Evolutionary conservation across 257 asterid species (phyloP).

Genomic region (Schizonepeta tenuifolia): DNA sequence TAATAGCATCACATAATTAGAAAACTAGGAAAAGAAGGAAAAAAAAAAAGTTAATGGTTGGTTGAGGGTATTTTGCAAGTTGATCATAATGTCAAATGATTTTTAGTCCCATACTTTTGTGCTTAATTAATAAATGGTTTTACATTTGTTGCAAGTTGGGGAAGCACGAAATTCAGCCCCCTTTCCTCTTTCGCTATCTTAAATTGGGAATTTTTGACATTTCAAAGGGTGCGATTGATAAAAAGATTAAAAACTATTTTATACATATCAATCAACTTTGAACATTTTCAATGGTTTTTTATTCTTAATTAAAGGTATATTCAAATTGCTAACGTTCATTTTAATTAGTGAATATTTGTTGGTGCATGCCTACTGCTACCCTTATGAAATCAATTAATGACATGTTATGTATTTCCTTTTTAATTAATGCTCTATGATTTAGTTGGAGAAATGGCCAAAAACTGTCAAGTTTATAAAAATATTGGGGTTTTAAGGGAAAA

Average conservation of each 20-base stretch:
- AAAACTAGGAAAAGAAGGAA: not conserved
- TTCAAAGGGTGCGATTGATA: constrained; percentile 12
- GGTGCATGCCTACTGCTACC: too few species aligned
- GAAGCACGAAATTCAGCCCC: constrained; percentile 28
- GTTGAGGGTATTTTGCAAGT: constrained; percentile 14
- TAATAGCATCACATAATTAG: not conserved
- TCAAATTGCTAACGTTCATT: too few species aligned
- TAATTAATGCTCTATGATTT: too few species aligned
- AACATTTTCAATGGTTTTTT: not conserved
- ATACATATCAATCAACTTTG: not conserved
- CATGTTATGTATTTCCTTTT: too few species aligned
- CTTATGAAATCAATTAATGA: too few species aligned
- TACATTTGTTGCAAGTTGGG: constrained; percentile 3
- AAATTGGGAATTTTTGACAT: constrained; percentile 14
- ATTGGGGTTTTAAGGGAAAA: too few species aligned
- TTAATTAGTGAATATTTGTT: too few species aligned
- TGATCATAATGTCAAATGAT: constrained; percentile 15
- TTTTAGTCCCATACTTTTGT: not conserved
- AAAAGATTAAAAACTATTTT: not conserved
- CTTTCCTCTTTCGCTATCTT: constrained; percentile 2
- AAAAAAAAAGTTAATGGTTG: not conserved
- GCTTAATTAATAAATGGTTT: constrained; percentile 16
- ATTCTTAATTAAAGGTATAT: too few species aligned
- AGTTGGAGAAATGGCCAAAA: too few species aligned
- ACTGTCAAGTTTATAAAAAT: too few species aligned